phyloP scores from a whole-genome alignment of 192 early-diverging fungal genomes.

The Dissophora ornata region DNA sequence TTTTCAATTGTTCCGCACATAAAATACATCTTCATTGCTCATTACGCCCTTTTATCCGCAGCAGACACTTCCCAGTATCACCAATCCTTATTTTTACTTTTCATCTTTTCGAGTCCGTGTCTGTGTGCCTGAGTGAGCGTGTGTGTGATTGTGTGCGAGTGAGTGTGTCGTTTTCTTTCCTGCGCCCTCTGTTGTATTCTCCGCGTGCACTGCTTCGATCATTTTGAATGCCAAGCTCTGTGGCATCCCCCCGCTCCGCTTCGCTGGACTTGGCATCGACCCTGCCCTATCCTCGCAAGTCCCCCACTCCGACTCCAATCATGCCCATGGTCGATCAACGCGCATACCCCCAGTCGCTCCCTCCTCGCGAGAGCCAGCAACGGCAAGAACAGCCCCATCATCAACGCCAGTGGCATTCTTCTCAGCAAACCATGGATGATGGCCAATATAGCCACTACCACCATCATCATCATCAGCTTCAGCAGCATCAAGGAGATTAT shows the following conservation, averaged over 20 bases:
- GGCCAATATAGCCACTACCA: too few species aligned
- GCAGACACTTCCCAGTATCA: too few species aligned
- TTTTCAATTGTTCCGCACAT: too few species aligned
- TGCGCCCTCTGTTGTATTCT: not conserved
- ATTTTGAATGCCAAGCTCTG: constrained; percentile 50
- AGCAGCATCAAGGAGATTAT: not conserved
- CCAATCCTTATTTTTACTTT: too few species aligned
- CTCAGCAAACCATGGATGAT: not conserved
- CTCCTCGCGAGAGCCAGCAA: constrained; percentile 11
- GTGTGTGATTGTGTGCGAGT: too few species aligned
- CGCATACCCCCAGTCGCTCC: not conserved
- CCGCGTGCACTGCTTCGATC: not conserved
- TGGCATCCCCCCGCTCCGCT: constrained; percentile 1
- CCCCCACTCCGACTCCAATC: not conserved
- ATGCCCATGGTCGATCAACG: constrained; percentile 5
- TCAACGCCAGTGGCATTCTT: not conserved
- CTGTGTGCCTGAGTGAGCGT: too few species aligned
- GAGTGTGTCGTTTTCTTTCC: constrained; percentile 14
- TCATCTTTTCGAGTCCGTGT: too few species aligned
- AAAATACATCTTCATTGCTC: not conserved
- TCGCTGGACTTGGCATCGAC: constrained; percentile 28
- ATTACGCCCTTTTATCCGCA: not conserved
- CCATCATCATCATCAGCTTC: constrained; percentile 8
- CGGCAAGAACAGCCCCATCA: constrained; percentile 21
- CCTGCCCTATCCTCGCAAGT: not conserved